Evolutionary conservation across 1,139 yeast genomes (phyloP), one percentile per base, ranked within the genome.

Genomic region (Wickerhamomyces sp.): DNA sequence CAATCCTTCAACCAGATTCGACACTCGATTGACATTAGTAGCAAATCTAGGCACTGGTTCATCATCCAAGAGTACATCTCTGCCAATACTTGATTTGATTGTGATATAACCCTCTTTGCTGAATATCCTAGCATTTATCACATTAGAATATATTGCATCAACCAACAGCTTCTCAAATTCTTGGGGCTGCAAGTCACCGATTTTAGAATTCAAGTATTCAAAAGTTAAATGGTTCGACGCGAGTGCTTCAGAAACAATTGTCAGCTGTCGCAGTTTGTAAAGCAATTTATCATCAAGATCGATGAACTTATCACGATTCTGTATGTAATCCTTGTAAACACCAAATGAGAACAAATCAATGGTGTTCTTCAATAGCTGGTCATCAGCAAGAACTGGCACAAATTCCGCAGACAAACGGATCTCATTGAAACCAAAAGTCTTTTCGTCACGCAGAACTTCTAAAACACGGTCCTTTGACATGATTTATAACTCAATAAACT

Each of bases 331-430:
- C 3, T 37, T 21, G 13, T 51, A 42, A 3, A 46, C 46, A 1
- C 66, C 67, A 48, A 60, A 64, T 24, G 64, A 48, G 46, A 51
- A 63, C 8, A 64, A 37, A 38, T 59, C 61, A 16, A 60, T 38
- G 3, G 64, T 51, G 30, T 48, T 47, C 26, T 38, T 37, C 32
- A 57, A 39, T 20, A 38, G 21, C 7, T 35, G 36, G 19, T 51
- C 41, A 9, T 41, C 35, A 8, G 28, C 16, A 18, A 37, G 39
- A 7, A 39, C 14, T 4, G 19, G 20, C 4, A 14, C 17, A n/a
- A 40, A 31, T 4, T 38, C 36, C 1, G 36, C 22, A 17, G 33
- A 24, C 16, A 46, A 33, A 12, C 54, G 46, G 22, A 48, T 19
- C 17, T 51, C 54, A 22, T 48, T 47, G 46, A 44, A 52, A 1